A percentile compares a stretch with the other conserved stretches of the same genome.
phyloP scores from a whole-genome alignment of 2,329 filamentous ascomycete species.

The Colletotrichum gloeosporioides region DNA sequence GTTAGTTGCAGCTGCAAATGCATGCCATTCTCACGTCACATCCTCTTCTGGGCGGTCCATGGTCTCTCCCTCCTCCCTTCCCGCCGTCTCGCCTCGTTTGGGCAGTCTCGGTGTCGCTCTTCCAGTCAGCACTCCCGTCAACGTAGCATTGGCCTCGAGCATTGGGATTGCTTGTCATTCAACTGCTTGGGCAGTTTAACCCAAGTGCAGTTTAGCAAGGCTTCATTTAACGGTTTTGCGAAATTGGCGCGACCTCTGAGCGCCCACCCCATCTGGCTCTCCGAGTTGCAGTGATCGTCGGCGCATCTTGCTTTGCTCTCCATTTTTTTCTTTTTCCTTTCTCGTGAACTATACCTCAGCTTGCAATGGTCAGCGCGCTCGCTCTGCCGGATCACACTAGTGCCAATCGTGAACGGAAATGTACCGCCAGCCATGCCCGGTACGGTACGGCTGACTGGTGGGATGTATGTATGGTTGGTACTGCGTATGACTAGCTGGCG shows the following conservation, averaged over 20 bases:
- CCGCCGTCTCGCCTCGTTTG: background rate
- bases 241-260: constrained; percentile 4
- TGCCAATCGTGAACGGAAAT: background rate
- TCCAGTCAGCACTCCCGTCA: background rate
- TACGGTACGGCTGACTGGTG: background rate
- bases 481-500: background rate
- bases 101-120: background rate
- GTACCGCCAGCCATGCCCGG: background rate
- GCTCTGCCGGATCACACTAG: background rate
- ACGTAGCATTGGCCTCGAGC: background rate
- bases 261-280: background rate
- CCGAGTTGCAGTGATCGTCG: background rate
- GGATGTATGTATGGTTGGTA: background rate
- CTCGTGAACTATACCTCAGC: background rate
- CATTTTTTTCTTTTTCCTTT: background rate
- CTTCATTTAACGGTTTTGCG: constrained; percentile 9
- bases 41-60: background rate
- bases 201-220: background rate
- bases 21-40: constrained; percentile 23
- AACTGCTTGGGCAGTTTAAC: background rate
- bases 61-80: background rate
- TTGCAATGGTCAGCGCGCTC: background rate
- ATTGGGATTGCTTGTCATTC: background rate
- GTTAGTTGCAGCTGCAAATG: constrained; percentile 21
- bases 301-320: background rate